Evolutionary conservation across 805 yeast genomes (phyloP).

Genomic region (Ogataea paradorogensis): DNA sequence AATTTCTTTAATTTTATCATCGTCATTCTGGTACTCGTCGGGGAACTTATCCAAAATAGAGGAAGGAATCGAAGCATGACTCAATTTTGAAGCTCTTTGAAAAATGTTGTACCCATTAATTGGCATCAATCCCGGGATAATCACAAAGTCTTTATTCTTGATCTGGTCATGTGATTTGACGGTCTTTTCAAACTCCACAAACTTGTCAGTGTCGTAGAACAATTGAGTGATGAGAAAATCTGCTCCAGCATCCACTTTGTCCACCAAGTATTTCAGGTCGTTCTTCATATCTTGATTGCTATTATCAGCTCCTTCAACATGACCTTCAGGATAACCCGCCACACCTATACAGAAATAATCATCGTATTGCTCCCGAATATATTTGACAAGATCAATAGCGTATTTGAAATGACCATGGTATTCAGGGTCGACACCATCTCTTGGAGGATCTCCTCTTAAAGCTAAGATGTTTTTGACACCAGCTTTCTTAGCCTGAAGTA

Average conservation of each 20-base stretch:
- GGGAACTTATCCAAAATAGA: slow-evolving; percentile 53
- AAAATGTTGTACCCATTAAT: slow-evolving; percentile 80
- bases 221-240: slow-evolving; percentile 89
- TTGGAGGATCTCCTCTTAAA: slow-evolving; percentile 92
- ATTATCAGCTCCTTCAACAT: slow-evolving; percentile 78
- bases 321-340: slow-evolving; percentile 98
- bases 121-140: slow-evolving; percentile 91
- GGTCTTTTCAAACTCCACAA: slow-evolving; percentile 57
- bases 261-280: slow-evolving; percentile 78
- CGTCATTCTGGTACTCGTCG: slow-evolving; percentile 60
- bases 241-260: slow-evolving; percentile 91
- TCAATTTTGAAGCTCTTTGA: slow-evolving; percentile 81
- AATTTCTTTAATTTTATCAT: slow-evolving; percentile 71
- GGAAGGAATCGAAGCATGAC: slow-evolving; percentile 80
- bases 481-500: slow-evolving; percentile 61
- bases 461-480: slow-evolving; percentile 91
- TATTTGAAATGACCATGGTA: slow-evolving; percentile 55
- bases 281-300: slow-evolving; percentile 59
- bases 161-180: slow-evolving; percentile 42
- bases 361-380: slow-evolving; percentile 68
- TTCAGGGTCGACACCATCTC: slow-evolving; percentile 54
- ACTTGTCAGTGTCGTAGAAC: slow-evolving; percentile 83
- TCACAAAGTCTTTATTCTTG: slow-evolving; percentile 40
- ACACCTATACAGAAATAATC: slow-evolving; percentile 92
- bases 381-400: slow-evolving; percentile 84